Conservation (phyloP, 805 yeast genomes). For the Zygosaccharomyces pseudorouxii region DNA sequence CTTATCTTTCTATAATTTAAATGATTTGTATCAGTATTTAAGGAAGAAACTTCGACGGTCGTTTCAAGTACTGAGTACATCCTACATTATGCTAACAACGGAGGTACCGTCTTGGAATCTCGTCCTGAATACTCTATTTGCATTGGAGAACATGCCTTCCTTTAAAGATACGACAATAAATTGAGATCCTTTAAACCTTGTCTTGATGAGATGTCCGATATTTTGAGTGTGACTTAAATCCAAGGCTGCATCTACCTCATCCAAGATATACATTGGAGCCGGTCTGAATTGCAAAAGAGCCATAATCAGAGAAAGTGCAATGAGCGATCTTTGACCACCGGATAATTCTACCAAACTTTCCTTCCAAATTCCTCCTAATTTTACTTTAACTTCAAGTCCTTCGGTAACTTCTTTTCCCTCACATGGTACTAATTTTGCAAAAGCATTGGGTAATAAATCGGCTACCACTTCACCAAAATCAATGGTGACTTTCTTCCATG, state of each 20-base stretch:
- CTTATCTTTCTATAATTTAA: background rate
- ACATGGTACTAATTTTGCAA: constrained; percentile 80
- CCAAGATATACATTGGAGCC: constrained; percentile 96
- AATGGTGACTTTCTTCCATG: constrained; percentile 79
- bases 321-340: constrained; percentile 95
- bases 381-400: constrained; percentile 87
- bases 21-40: background rate
- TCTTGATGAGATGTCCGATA: constrained; percentile 93
- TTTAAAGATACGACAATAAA: constrained; percentile 94
- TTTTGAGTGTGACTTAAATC: constrained; percentile 97
- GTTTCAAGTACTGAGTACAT: background rate
- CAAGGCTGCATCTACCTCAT: constrained; percentile 97
- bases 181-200: constrained; percentile 91
- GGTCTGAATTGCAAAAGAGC: constrained; percentile 93
- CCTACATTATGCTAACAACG: constrained; percentile 68
- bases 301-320: constrained; percentile 87
- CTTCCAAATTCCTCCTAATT: constrained; percentile 91
- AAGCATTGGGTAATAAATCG: constrained; percentile 82
- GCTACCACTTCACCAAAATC: constrained; percentile 90
- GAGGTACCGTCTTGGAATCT: constrained; percentile 96
- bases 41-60: background rate
- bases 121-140: constrained; percentile 88
- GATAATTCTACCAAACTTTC: constrained; percentile 90
- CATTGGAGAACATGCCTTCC: constrained; percentile 98
- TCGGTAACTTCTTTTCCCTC: constrained; percentile 79